Base-by-base conservation (phyloP, 2,329 filamentous ascomycete genomes). In the Acrocalymma vagum region DNA sequence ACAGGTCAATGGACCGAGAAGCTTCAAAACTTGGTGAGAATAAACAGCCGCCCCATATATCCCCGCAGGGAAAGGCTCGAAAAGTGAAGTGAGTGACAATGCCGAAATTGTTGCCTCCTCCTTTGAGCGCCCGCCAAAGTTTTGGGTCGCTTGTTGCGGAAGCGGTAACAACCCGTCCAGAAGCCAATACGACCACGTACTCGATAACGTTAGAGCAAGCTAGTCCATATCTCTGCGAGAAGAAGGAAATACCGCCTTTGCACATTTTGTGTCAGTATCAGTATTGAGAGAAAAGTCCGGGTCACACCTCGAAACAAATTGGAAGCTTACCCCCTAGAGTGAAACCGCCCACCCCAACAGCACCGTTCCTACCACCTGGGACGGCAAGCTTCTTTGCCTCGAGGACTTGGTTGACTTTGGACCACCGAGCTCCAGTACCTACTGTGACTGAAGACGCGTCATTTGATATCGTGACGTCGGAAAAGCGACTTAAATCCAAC, bases 131-230 rank as follows among this genome's bases (percentile, higher is more conserved):
- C 13, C 35, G 45, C 45, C 58, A 69, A 10, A 70, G 45, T n/a
- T 40, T 29, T n/a, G 26, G 5, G 30, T 48, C 34, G 15, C 11
- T 14, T 14, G 5, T 11, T 29, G 15, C 29, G 20, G 17, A 38
- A 7, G 41, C 29, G 11, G n/a, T 28, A 15, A 44, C 35, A n/a
- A 44, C 17, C 27, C 39, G 11, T 6, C 68, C 68, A 25, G 56
- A 48, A 26, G 66, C 63, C 13, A 72, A 60, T 6, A 72, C 66
- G 6, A 69, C 46, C 30, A 62, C 52, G 14, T 51, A 46, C n/a
- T 48, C 48, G 26, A 48, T 45, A 10, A 51, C 28, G n/a, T 45
- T 51, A 30, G 43, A 40, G 17, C 26, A 14, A 16, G 35, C 41
- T 3, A 45, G 37, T 14, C 48, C 45, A 27, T 30, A 24, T 14